Percentiles rank a stretch among this genome's conserved stretches.
phyloP scores from a whole-genome alignment of 805 yeast species.

The Grigorovia transvaalensis region DNA sequence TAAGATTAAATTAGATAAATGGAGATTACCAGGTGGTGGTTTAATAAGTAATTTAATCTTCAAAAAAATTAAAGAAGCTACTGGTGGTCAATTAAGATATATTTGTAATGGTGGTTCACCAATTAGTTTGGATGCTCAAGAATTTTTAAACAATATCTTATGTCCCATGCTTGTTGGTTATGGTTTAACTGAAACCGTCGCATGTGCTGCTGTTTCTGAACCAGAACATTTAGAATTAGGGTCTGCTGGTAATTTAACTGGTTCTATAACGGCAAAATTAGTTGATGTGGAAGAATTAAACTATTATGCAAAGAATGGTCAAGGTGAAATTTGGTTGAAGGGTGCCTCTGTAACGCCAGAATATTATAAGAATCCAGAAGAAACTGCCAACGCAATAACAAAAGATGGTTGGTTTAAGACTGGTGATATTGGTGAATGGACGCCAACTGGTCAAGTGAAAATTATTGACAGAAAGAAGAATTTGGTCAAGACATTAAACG shows the following conservation, averaged over 20 bases:
- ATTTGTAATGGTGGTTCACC: slow-evolving; percentile 92
- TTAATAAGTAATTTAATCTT: slow-evolving; percentile 60
- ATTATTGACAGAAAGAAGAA: slow-evolving; percentile 93
- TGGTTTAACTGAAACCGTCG: slow-evolving; percentile 93
- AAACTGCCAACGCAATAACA: slow-evolving; percentile 63
- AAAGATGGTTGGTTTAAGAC: slow-evolving; percentile 93
- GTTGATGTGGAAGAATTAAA: slow-evolving; percentile 88
- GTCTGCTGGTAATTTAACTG: slow-evolving; percentile 72
- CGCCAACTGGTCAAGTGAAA: slow-evolving; percentile 64
- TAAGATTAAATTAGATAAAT: slow-evolving; percentile 50
- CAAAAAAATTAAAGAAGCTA: slow-evolving; percentile 83
- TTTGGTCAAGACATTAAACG: slow-evolving; percentile 88
- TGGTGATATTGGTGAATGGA: slow-evolving; percentile 96
- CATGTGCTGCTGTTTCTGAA: slow-evolving; percentile 66
- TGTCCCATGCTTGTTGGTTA: slow-evolving; percentile 90
- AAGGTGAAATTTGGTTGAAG: slow-evolving; percentile 80
- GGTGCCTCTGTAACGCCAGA: slow-evolving; percentile 68
- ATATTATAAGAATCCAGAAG: slow-evolving; percentile 75
- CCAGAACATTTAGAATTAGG: slow-evolving; percentile 60
- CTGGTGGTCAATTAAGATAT: slow-evolving; percentile 77
- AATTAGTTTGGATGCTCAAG: slow-evolving; percentile 73
- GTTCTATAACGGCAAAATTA: slow-evolving; percentile 77
- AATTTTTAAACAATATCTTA: slow-evolving; percentile 62
- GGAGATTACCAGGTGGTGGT: slow-evolving; percentile 64
- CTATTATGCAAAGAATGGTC: slow-evolving; percentile 78